Evolutionary conservation across 192 early-diverging fungal genomes (phyloP), one percentile per base, ranked within the genome.

Genomic region (Coemansia guatemalensis): DNA sequence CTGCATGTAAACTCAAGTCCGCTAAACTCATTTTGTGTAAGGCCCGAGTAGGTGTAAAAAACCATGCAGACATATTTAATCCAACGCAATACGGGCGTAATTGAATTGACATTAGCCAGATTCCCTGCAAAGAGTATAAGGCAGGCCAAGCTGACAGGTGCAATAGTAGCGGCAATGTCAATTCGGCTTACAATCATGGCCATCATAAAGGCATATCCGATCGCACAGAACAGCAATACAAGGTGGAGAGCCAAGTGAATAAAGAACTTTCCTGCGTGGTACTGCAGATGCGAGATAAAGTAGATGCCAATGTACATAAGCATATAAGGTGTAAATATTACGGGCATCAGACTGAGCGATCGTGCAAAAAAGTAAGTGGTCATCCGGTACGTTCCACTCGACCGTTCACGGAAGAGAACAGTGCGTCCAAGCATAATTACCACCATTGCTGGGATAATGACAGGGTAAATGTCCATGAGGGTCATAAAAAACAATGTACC

Each of bases 281-380:
- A 67, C 44, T 68, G 60, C 26, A 74, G 48, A 24, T 68, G 61
- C 2, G 66, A 47, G 33, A 74, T 60, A 33, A 67, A 74, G 27
- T 68, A 74, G 11, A 67, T 47, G 53, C 65, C 61, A 7, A 56
- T 51, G 26, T 60, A 60, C 60, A 74, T 62, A 22, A 74, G 41
- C 9, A 48, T 55, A 32, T 60, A 64, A 18, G 72, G 66, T 20
- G 56, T 20, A 20, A 69, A 64, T 18, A 56, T 57, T 24, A 74
- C 44, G 9, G 72, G 72, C 56, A 81, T 60, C n/a, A 79, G 65
- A 47, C 76, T 78, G 6, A 87, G 52, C 30, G 85, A 61, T 53
- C 85, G 86, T 39, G 87, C 81, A 61, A 86, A 61, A 52, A 76
- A 88, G 48, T 73, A 86, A 32, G 80, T 73, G 8, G 78, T 73